phyloP scores from a whole-genome alignment of 2,329 filamentous ascomycete genomes.

The Huntiella abstrusa region DNA sequence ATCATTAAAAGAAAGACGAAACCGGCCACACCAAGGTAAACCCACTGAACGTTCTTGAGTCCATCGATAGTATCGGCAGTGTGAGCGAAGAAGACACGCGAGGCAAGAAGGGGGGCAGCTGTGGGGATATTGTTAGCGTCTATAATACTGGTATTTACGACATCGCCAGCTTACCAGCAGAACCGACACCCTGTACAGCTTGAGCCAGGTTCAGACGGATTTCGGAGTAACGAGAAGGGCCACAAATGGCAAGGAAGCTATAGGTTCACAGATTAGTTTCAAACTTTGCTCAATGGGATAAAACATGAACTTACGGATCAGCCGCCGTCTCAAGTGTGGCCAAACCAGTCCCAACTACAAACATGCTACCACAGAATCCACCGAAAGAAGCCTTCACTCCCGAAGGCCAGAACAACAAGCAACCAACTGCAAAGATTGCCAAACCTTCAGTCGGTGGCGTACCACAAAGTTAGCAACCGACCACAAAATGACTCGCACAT shows the following conservation, averaged over 20 bases:
- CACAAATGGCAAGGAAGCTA: constrained; percentile 20
- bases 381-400: constrained; percentile 45
- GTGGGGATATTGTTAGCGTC: constrained; percentile 34
- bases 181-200: constrained; percentile 58
- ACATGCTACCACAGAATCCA: constrained; percentile 54
- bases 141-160: neutral
- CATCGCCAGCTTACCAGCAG: constrained; percentile 24
- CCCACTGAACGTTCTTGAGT: constrained; percentile 43
- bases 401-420: constrained; percentile 33
- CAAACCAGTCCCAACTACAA: constrained; percentile 56
- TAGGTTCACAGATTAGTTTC: neutral
- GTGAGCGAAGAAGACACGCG: constrained; percentile 41
- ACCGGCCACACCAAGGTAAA: constrained; percentile 41
- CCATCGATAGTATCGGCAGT: constrained; percentile 28
- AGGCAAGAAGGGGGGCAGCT: constrained; percentile 37
- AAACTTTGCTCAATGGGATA: neutral
- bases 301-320: constrained; percentile 37
- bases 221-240: constrained; percentile 51
- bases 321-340: constrained; percentile 60
- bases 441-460: constrained; percentile 23
- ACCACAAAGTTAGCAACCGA: neutral
- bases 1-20: constrained; percentile 38
- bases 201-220: constrained; percentile 56
- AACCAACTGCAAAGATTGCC: constrained; percentile 44
- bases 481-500: neutral